Evolutionary conservation across 1,284 basidiomycete species (phyloP), one percentile per base, ranked within the genome.

Genomic region (Agroathelia rolfsii): DNA sequence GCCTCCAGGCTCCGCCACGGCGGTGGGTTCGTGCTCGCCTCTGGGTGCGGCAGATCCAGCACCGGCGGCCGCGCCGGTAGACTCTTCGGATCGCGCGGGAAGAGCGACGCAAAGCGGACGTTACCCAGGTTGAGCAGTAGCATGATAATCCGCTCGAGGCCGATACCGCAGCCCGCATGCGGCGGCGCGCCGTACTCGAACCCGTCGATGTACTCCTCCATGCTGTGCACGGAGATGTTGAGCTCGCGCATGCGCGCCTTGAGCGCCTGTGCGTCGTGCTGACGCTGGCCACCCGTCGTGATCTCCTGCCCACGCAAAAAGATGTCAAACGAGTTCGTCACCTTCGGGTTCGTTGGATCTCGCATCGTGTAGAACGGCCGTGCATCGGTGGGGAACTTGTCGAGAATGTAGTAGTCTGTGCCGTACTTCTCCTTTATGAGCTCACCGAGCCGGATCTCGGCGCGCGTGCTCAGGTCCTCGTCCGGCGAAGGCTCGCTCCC

Each of bases 281-380:
- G 64, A 52, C 76, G 69, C 54, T 82, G 78, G 6, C 76, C 76
- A 11, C 77, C 77, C 2, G 73, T 76, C 6, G 81, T 58, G 45
- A 82, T 78, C 58, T 82, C 78, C 49, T 82, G 74, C 12, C 78
- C 78, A 9, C 78, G 66, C 60, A 82, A 69, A 64, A 81, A 80
- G 52, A 81, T 76, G 53, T 82, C 78, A 57, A 77, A 81, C 37
- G 76, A 79, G 59, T 80, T 79, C 35, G 76, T 77, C 35, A 75
- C 61, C 30, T 46, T 46, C 6, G 62, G 55, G 53, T 76, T 58
- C 31, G 56, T 45, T 3, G 70, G 60, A 52, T 76, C 72, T 14
- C 70, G 72, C 74, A 77, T 77, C 21, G 74, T 79, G 61, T 82
- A 82, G 58, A 82, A 82, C 17, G 77, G 76, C 41, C 77, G 61